phyloP scores from a whole-genome alignment of 805 yeast species.

The Pichia rugopelliculosa region DNA sequence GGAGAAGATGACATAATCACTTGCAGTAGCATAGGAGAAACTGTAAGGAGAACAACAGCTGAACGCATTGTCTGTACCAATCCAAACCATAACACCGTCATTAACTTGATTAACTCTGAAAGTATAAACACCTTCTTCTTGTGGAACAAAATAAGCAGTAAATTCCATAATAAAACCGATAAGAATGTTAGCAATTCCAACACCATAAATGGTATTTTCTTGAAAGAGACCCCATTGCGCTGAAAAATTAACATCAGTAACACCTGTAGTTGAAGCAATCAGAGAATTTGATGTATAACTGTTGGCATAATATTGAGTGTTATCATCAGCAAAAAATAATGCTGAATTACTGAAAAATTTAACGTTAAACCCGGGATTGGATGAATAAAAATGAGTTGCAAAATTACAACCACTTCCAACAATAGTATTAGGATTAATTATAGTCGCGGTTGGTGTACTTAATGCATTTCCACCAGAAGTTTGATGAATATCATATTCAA shows the following conservation, averaged over 20 bases:
- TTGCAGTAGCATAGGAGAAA: background rate
- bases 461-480: background rate
- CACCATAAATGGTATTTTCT: background rate
- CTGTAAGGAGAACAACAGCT: background rate
- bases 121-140: slow-evolving; percentile 23
- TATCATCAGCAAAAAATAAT: background rate
- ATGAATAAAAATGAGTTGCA: background rate
- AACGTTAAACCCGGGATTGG: background rate
- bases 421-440: background rate
- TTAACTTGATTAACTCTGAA: slow-evolving; percentile 20
- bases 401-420: background rate
- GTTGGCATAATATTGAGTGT: background rate
- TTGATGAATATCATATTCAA: background rate
- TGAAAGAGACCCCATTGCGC: background rate
- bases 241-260: background rate
- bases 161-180: slow-evolving; percentile 7
- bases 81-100: slow-evolving; percentile 26
- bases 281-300: background rate
- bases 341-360: background rate
- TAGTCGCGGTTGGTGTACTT: background rate
- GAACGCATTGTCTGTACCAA: slow-evolving; percentile 23
- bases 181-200: background rate
- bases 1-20: slow-evolving; percentile 26
- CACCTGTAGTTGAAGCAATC: background rate
- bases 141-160: slow-evolving; percentile 18